Evolutionary conservation across 768 basidiomycete genomes (phyloP), one percentile per base, ranked within the genome.

Genomic region (Dentipellis sp.): DNA sequence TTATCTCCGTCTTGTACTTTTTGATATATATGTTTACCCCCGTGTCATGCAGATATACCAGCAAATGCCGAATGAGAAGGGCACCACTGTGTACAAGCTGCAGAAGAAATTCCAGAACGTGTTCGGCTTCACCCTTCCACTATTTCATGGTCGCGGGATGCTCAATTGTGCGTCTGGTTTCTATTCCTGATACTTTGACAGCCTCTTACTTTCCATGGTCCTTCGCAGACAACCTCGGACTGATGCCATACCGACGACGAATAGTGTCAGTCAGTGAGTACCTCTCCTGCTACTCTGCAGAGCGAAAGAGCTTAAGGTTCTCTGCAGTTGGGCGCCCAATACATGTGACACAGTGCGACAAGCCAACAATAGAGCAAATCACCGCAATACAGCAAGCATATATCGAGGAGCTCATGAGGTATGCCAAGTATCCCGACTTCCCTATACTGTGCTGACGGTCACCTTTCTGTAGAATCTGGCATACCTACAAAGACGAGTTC

Each of bases 81-180:
- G 94, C 1, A 97, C 95, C 2, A 85, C 86, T 16, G 70, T 97
- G 22, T 91, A 93, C 70, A 79, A 75, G 10, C 64, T 97, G 6
- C 95, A 99, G 71, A 89, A 91, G 68, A 84, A 83, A 65, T 97
- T 99, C 69, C 93, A 98, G 69, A 81, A 77, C 51, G 70, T 90
- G 45, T 97, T 99, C 63, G 95, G 95, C 5, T 99, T 98, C 68
- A 99, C 95, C 0, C 72, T 99, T 10, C 95, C 97, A 0, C 72
- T 99, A n/a, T 99, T 99, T 71, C 95, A 97, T 67, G 97, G 97
- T 2, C 77, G 97, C 58, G 95, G 95, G 11, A 69, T 99, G 54
- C 77, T 98, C 60, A 99, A 98, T 69, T 99, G 94, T 94, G 61
- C 23, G 84, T 63, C 22, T 50, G 17, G 50, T 19, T 36, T 39